These are phyloP conservation scores for Acanthamoeba triangularis DNA, from an alignment of 208 protist species.

Conservation along the genomic window DNA sequence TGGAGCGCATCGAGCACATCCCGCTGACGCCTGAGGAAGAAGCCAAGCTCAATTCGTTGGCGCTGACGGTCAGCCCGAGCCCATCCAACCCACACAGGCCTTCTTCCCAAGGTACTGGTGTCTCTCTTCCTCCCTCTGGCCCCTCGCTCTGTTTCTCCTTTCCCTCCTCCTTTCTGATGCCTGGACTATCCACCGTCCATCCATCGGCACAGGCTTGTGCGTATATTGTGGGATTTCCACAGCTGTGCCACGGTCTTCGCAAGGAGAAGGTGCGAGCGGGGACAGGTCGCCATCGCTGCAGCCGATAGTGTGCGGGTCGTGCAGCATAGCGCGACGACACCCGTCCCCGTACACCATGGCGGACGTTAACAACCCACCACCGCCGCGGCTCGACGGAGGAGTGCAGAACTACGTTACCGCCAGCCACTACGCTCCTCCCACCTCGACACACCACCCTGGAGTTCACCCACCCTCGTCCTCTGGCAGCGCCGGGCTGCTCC, in stretches of 20 bases:
- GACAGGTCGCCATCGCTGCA: background rate
- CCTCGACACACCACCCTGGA: background rate
- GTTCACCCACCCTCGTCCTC: background rate
- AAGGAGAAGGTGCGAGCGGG: background rate
- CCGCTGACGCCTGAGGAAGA: slow-evolving; percentile 9
- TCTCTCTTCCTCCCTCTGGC: no score
- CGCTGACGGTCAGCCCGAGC: background rate
- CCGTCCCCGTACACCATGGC: background rate
- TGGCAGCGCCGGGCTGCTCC: no score
- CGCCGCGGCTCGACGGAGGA: no score
- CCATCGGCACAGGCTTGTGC: background rate
- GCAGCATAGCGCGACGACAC: background rate
- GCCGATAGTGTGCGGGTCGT: background rate
- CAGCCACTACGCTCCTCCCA: background rate
- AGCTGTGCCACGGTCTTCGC: background rate
- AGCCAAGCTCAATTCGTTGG: background rate
- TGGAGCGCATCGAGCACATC: slow-evolving; percentile 47
- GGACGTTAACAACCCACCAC: background rate
- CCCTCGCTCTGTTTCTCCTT: no score
- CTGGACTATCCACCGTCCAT: no score
- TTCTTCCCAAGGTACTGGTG: background rate
- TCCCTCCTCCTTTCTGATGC: background rate
- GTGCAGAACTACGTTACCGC: background rate
- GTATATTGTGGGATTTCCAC: background rate
- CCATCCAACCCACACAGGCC: background rate